Conservation (phyloP, 139 green algal genomes). For the Haematococcus sp. region DNA sequence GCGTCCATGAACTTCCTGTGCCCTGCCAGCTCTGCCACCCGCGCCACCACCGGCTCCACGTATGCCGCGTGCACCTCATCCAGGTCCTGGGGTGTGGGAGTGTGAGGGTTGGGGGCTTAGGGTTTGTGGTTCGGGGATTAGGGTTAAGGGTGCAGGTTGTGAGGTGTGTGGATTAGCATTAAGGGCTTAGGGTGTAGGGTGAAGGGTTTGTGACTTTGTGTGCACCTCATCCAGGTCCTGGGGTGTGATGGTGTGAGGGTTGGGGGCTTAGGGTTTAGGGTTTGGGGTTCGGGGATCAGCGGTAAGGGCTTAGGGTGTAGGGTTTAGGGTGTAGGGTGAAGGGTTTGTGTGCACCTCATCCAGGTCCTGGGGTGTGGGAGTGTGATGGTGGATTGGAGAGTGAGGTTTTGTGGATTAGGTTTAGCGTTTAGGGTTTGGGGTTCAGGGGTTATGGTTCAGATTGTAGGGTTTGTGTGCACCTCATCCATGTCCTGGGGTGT, state of each 20-base stretch:
- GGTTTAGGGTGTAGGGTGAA: too few relatives aligned
- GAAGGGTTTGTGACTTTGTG: too few relatives aligned
- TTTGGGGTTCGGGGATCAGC: not conserved
- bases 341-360: conserved; percentile 23
- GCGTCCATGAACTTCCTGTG: conserved; percentile 57
- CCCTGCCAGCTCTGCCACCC: conserved; percentile 24
- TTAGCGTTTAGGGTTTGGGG: too few relatives aligned
- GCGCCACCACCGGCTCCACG: conserved; percentile 51
- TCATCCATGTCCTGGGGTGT: conserved; percentile 24
- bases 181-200: too few relatives aligned
- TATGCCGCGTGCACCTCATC: conserved; percentile 37
- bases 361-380: conserved; percentile 14
- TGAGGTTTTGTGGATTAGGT: too few relatives aligned
- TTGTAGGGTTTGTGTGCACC: too few relatives aligned
- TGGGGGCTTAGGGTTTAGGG: not conserved
- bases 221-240: conserved; percentile 31
- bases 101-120: not conserved
- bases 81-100: conserved; percentile 14
- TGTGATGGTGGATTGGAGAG: not conserved
- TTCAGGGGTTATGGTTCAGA: too few relatives aligned
- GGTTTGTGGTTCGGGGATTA: not conserved
- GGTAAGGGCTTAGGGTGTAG: too few relatives aligned
- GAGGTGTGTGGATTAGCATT: not conserved
- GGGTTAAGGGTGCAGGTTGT: not conserved
- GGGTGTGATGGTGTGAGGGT: not conserved